Evolutionary conservation across 768 basidiomycete genomes (phyloP).

Genomic region (Trametes cinnabarina): DNA sequence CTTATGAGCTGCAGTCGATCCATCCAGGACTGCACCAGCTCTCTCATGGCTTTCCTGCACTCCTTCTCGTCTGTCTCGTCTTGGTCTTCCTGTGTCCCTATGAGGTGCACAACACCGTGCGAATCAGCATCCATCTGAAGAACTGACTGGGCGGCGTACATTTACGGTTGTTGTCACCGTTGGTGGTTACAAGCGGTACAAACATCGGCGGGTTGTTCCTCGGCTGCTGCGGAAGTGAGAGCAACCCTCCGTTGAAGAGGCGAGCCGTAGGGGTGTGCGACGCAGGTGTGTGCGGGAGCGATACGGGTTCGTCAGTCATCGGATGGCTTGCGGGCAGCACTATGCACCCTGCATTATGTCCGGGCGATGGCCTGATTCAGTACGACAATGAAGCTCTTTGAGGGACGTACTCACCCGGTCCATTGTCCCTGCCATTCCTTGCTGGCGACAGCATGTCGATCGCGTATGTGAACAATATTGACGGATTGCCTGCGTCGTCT

Average conservation of each 20-base stretch:
- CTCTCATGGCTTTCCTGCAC: conserved; percentile 43
- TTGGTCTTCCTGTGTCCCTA: conserved; percentile 50
- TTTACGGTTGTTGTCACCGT: neutral
- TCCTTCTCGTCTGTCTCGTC: conserved; percentile 46
- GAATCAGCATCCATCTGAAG: neutral
- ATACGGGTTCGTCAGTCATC: conserved; percentile 5
- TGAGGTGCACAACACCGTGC: neutral
- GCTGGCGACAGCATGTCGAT: too few relatives aligned
- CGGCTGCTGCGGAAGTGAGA: neutral
- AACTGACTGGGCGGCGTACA: neutral
- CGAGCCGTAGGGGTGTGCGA: neutral
- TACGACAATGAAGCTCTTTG: too few relatives aligned
- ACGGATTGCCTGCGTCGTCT: too few relatives aligned
- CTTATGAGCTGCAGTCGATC: conserved; percentile 60
- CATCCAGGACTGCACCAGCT: conserved; percentile 60
- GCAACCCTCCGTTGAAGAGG: neutral
- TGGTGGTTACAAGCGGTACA: neutral
- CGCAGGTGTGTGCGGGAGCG: neutral
- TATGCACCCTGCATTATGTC: neutral
- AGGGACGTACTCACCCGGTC: neutral
- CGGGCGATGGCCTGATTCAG: too few relatives aligned
- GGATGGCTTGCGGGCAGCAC: neutral
- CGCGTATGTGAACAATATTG: too few relatives aligned
- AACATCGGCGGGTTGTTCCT: neutral
- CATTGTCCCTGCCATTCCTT: too few relatives aligned